These are phyloP conservation scores for Solanum lycopersicoides DNA, from an alignment of 257 asterid genomes.

Conservation along the genomic window DNA sequence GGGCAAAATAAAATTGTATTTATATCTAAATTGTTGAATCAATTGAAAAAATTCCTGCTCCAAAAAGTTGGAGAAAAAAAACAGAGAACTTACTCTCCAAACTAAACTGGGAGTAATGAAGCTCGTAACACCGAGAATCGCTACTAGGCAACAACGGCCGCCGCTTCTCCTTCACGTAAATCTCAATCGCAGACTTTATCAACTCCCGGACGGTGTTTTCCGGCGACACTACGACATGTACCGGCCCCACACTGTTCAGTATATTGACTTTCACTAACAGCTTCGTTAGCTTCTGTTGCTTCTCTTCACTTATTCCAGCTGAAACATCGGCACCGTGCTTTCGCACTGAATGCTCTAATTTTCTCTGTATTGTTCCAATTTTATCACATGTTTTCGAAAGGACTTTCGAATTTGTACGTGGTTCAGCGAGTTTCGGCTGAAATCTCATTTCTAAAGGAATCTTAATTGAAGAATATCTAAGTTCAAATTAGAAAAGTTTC, in stretches of 20 bases:
- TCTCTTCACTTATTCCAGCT: slow-evolving; percentile 7
- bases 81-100: slow-evolving; percentile 31
- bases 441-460: background rate
- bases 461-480: background rate
- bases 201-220: slow-evolving; percentile 39
- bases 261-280: slow-evolving; percentile 42
- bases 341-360: background rate
- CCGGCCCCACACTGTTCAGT: slow-evolving; percentile 44
- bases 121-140: slow-evolving; percentile 28
- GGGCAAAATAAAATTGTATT: too few species aligned
- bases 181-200: slow-evolving; percentile 34
- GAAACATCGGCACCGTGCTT: background rate
- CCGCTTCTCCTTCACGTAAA: slow-evolving; percentile 44
- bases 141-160: slow-evolving; percentile 33
- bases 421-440: background rate
- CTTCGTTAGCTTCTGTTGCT: slow-evolving; percentile 23
- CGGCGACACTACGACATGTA: slow-evolving; percentile 40
- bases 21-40: background rate
- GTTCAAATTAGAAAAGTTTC: background rate
- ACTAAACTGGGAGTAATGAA: slow-evolving; percentile 51
- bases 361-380: background rate
- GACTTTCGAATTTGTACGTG: background rate
- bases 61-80: background rate
- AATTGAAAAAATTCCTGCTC: too few species aligned
- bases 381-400: background rate